Base-by-base conservation (phyloP, 345 rosid genomes). In the Salix viminalis region DNA sequence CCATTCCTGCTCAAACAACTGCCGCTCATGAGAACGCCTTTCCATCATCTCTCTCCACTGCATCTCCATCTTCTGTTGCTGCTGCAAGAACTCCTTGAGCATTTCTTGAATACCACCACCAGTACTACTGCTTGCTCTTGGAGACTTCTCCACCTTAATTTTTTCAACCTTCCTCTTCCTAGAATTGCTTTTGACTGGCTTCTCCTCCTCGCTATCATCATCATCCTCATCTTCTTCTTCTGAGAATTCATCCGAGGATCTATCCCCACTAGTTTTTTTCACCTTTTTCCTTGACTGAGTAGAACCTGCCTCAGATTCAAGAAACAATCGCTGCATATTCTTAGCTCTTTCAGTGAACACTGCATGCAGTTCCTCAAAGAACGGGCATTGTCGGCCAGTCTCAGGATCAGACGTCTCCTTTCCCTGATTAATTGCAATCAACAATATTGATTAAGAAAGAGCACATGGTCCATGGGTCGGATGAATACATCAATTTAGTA, bases 321-420 rank as follows among this genome's bases (percentile, higher is more conserved):
- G 72, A 69, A 80, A 83, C 34, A 80, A 46, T 28, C 81, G 76
- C 75, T 83, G 93, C 88, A 85, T 72, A 72, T 67, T 85, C 71
- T 80, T 84, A 3, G 81, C 84, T 69, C 89, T 85, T 72, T 79
- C 88, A 28, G 77, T 69, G 81, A 90, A 88, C 9, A 87, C 75
- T 1, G 81, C 82, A 26, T 88, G 89, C 64, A 90, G 79, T 39
- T 90, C 90, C 68, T 87, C 88, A 48, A 84, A 90, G 80, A 90
- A 90, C 2, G 85, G 89, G 60, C 87, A 90, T 42, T 81, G 86
- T 72, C 80, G 71, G 52, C 86, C 87, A 66, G 72, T 83, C 62
- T 87, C 88, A 6, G 85, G 83, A 80, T 87, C 87, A 48, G 88
- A 81, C 56, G 90, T 84, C 81, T 90, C 93, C 80, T 82, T 86